These are phyloP conservation scores for Eucalyptus shirleyi DNA, from an alignment of 345 rosid species.

Conservation along the genomic window DNA sequence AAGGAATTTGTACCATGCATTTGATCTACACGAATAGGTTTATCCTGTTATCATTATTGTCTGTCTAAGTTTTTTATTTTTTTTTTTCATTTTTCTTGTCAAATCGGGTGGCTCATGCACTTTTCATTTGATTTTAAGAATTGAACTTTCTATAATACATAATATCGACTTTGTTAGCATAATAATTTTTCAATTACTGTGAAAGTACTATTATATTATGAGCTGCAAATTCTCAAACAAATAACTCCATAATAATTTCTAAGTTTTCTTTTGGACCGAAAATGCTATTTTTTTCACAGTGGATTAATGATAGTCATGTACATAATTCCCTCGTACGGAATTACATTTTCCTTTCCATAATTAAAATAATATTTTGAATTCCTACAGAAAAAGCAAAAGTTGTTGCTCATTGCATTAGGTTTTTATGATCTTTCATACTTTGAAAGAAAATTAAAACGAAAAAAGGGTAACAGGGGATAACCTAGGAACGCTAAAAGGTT, in stretches of 20 bases:
- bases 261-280: too few species aligned
- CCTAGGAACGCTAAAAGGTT: not conserved
- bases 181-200: too few species aligned
- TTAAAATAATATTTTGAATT: not conserved
- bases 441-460: not conserved
- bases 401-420: not conserved
- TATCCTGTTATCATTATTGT: not conserved
- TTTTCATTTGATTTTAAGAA: not conserved
- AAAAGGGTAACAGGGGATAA: not conserved
- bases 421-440: not conserved
- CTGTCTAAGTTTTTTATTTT: fast-evolving
- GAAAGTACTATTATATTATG: not conserved
- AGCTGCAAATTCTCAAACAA: not conserved
- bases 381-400: not conserved
- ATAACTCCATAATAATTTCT: too few species aligned
- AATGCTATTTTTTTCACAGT: not conserved
- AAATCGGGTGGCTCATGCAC: not conserved
- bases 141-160: not conserved
- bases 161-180: not conserved
- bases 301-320: too few species aligned
- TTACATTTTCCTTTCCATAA: not conserved
- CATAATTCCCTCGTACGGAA: fast-evolving
- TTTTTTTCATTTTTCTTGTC: not conserved
- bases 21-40: not conserved
- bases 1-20: not conserved